Base-by-base conservation (phyloP, 2,329 filamentous ascomycete genomes). In the Claviceps africana region DNA sequence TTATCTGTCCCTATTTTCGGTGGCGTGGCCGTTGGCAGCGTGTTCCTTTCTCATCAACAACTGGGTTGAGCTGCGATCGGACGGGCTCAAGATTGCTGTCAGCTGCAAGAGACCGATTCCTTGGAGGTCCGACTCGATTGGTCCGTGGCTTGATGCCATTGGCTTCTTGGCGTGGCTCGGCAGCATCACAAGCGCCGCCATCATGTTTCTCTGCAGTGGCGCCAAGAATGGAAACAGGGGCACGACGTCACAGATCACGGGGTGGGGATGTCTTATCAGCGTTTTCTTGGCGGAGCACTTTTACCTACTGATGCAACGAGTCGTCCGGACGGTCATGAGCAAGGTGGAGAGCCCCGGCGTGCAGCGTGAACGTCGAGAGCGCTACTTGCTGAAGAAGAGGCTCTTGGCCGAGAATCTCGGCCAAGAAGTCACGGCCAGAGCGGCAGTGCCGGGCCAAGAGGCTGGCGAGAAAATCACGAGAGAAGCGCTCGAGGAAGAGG, bases 81-180 rank as follows among this genome's bases (percentile, higher is more conserved):
- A 98, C 64, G 90, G 91, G 2, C 78, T 95, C 70, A 98, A 98
- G 67, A 95, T 97, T 60, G 89, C 89, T 52, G 76, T 88, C 47
- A 85, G 90, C 66, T 90, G 88, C 74, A 85, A 91, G 61, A 83
- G 93, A 3, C 93, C 93, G 0, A 88, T 87, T 39, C 93, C 93
- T 0, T 88, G 86, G 78, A 82, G 93, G 51, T 83, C 88, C 1
- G 93, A 97, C 69, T 93, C 87, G 1, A 97, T 98, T 59, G 93
- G 93, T 0, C 90, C 93, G 0, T 97, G 89, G 85, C 73, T 97
- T 13, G 80, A 89, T 57, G 83, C 86, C 1, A 74, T 98, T 2
- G 84, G 83, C 17, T 94, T 97, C 65, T 73, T 97, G n/a, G 85
- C 88, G 3, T 97, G 93, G 93, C 73, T 96, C 25, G 93, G 93